Evolutionary conservation across 2,329 filamentous ascomycete genomes (phyloP).

Genomic region (Colletotrichum sp.): DNA sequence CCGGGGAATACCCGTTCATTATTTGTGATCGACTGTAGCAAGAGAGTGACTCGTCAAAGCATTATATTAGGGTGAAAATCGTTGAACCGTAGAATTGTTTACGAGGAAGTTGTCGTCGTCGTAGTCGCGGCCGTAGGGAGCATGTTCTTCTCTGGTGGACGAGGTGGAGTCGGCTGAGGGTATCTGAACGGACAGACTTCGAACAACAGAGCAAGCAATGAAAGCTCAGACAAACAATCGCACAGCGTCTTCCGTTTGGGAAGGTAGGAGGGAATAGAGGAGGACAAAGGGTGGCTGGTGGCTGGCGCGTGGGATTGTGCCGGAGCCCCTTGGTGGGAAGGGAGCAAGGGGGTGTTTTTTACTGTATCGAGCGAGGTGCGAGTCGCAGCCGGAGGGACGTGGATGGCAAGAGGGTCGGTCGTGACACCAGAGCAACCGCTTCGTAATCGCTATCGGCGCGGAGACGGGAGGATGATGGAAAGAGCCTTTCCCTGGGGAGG

Average conservation of each 20-base stretch:
- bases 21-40: constrained; percentile 4
- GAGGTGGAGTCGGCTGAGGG: background rate
- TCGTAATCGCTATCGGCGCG: constrained; percentile 7
- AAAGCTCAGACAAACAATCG: background rate
- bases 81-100: background rate
- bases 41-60: constrained; percentile 14
- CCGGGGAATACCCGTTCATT: constrained; percentile 46
- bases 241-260: background rate
- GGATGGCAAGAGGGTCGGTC: background rate
- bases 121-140: constrained; percentile 6
- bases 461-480: background rate
- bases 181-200: background rate
- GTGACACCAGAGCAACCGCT: background rate
- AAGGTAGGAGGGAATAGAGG: background rate
- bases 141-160: background rate
- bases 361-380: background rate
- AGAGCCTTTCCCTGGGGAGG: background rate
- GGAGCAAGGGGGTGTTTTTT: constrained; percentile 13
- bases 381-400: background rate
- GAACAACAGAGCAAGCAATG: background rate
- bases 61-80: constrained; percentile 16
- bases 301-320: constrained; percentile 17
- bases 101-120: background rate
- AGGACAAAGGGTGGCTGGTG: constrained; percentile 9
- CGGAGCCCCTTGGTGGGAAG: constrained; percentile 1